Percentiles rank a stretch among this genome's conserved stretches.
These are phyloP conservation scores for Chamaecyparis obtusa DNA, from an alignment of 75 land plant genomes.

Conservation along the genomic window DNA sequence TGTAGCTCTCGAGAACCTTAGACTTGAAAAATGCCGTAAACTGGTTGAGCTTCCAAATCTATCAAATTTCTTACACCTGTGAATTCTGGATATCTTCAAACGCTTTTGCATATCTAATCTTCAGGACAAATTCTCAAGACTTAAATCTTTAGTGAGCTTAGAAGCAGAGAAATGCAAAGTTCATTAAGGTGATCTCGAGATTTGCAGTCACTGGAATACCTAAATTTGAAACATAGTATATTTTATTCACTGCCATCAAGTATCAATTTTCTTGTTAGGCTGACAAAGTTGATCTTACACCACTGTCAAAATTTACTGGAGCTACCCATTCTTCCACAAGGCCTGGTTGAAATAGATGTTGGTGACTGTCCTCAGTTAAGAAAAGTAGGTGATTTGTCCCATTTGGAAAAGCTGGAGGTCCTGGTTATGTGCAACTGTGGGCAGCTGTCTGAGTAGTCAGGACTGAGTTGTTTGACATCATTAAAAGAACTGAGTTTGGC, in stretches of 20 bases:
- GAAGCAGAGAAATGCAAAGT: neutral
- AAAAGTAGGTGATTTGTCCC: neutral
- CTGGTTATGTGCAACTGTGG: neutral
- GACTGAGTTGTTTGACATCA: neutral
- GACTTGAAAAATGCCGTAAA: neutral
- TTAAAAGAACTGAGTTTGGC: neutral
- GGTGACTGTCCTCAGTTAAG: neutral
- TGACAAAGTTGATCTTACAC: neutral
- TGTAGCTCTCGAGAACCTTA: neutral
- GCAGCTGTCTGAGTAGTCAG: neutral
- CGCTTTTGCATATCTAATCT: neutral
- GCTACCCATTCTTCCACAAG: neutral
- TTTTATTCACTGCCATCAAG: neutral
- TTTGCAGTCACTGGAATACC: neutral
- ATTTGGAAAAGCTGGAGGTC: neutral
- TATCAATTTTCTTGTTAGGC: neutral
- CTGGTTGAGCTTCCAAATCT: neutral
- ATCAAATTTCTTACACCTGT: neutral
- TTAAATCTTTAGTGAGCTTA: neutral
- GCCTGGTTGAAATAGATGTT: neutral
- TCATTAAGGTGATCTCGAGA: neutral
- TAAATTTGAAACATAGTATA: neutral
- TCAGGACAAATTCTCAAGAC: neutral
- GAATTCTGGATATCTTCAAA: neutral
- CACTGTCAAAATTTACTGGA: neutral